Conservation (phyloP, 371 early-diverging fungal genomes). For the Parasitella parasitica region DNA sequence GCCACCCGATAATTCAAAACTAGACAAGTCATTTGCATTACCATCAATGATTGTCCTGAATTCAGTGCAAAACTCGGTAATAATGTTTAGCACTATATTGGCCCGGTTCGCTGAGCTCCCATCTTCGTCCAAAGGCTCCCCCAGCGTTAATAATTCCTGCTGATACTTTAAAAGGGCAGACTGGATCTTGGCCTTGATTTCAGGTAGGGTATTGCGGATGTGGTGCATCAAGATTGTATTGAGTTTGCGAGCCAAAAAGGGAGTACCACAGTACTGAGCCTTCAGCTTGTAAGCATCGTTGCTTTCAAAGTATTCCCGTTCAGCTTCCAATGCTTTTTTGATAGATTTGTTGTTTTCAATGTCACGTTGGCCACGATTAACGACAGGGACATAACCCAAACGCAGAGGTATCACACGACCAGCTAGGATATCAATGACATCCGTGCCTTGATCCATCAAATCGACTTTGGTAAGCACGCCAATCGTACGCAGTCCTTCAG, state of each 20-base stretch:
- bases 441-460: constrained; percentile 99
- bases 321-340: constrained; percentile 81
- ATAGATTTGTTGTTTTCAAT: constrained; percentile 93
- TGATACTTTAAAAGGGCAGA: constrained; percentile 81
- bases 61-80: constrained; percentile 96
- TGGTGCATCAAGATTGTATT: constrained; percentile 98
- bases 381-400: constrained; percentile 92
- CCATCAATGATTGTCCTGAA: constrained; percentile 94
- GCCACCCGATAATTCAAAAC: constrained; percentile 96
- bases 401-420: constrained; percentile 94
- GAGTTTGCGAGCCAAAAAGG: constrained; percentile 93
- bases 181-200: constrained; percentile 95
- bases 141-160: constrained; percentile 82
- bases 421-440: constrained; percentile 98
- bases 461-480: constrained; percentile 99
- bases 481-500: constrained; percentile 96
- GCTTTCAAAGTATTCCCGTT: constrained; percentile 91
- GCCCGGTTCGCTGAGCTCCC: constrained; percentile 51
- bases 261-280: constrained; percentile 98
- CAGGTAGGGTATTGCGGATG: constrained; percentile 93
- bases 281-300: constrained; percentile 94
- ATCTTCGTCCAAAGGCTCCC: constrained; percentile 83
- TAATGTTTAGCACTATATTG: constrained; percentile 89
- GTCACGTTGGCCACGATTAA: constrained; percentile 97
- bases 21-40: constrained; percentile 87